Evolutionary conservation across 2,329 filamentous ascomycete species (phyloP).

Genomic region (Phialocephala subalpina): DNA sequence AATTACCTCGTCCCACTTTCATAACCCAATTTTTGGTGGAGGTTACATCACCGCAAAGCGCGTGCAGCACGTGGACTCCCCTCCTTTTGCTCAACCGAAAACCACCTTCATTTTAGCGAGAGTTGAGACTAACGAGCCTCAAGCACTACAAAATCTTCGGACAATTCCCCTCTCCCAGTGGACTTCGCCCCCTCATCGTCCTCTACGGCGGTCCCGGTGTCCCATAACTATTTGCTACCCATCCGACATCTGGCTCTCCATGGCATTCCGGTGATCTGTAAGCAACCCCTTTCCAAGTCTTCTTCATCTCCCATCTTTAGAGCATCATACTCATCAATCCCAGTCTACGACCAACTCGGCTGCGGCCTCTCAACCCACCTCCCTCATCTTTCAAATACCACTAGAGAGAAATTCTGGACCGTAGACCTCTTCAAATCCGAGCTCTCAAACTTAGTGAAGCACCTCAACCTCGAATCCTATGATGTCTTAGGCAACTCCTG

Average conservation of each 20-base stretch:
- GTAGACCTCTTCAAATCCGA: conserved; percentile 56
- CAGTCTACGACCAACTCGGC: conserved; percentile 64
- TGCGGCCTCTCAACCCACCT: conserved; percentile 58
- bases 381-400: conserved; percentile 52
- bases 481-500: conserved; percentile 59
- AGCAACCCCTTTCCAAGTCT: too few relatives aligned
- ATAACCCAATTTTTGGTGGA: too few relatives aligned
- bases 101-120: background rate
- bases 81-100: background rate
- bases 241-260: conserved; percentile 48
- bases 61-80: too few relatives aligned
- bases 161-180: conserved; percentile 38
- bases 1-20: too few relatives aligned
- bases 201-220: conserved; percentile 28
- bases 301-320: too few relatives aligned
- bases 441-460: conserved; percentile 54
- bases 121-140: background rate
- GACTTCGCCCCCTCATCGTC: conserved; percentile 42
- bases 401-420: conserved; percentile 53
- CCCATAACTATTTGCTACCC: conserved; percentile 51
- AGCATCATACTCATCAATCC: too few relatives aligned
- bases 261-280: conserved; percentile 54
- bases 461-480: conserved; percentile 51
- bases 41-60: too few relatives aligned
- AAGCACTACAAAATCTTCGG: conserved; percentile 50